Evolutionary conservation across 495 filamentous ascomycete genomes (phyloP).

Genomic region (Pyrenula massariospora): DNA sequence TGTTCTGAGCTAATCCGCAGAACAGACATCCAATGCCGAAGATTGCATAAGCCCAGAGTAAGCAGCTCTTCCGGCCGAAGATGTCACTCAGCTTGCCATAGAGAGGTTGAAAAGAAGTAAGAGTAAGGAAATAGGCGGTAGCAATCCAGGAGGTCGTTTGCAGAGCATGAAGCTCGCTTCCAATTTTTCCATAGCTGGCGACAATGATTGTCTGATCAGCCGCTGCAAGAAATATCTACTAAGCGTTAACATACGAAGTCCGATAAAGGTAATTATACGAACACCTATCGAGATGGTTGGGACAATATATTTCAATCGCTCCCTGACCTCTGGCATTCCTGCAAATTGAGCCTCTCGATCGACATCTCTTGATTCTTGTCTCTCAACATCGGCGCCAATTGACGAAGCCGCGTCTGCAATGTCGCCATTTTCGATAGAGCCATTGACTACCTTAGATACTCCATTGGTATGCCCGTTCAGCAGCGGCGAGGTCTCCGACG

Average conservation of each 20-base stretch:
- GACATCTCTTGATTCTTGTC: neutral
- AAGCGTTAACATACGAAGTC: too few species aligned
- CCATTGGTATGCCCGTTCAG: constrained; percentile 19
- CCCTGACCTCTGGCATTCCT: constrained; percentile 19
- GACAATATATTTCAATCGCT: constrained; percentile 31
- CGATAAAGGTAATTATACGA: too few species aligned
- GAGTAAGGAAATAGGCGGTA: constrained; percentile 63
- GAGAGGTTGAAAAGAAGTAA: constrained; percentile 68
- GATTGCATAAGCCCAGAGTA: constrained; percentile 61
- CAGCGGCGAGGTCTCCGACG: constrained; percentile 31
- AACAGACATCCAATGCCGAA: constrained; percentile 65
- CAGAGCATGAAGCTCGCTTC: constrained; percentile 65
- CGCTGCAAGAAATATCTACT: constrained; percentile 55
- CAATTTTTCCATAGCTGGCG: constrained; percentile 68
- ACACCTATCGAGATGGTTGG: constrained; percentile 42
- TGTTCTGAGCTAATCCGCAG: constrained; percentile 60
- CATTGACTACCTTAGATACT: constrained; percentile 1
- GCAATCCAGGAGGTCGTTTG: constrained; percentile 80
- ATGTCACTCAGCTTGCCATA: constrained; percentile 75
- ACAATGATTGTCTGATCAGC: constrained; percentile 79
- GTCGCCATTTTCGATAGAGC: constrained; percentile 2
- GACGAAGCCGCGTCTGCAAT: constrained; percentile 1
- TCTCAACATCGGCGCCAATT: neutral
- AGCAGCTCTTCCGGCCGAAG: constrained; percentile 65
- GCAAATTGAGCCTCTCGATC: constrained; percentile 3